These are phyloP conservation scores for Oropetium thomaeum DNA, from an alignment of 176 grass and related monocot species.

Conservation along the genomic window DNA sequence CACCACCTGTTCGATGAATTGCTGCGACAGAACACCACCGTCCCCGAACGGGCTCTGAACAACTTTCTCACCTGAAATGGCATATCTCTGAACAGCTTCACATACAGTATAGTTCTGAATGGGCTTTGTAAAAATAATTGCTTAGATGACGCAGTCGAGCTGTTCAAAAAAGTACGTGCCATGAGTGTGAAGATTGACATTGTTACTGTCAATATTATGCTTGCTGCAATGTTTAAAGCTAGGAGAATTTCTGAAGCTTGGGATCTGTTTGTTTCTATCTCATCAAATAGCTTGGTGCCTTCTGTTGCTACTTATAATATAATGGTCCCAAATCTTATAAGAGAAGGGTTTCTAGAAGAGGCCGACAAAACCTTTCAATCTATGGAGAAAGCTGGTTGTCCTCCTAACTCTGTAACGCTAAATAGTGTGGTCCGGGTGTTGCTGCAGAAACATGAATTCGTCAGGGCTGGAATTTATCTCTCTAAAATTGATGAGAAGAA, in stretches of 20 bases:
- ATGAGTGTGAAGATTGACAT: background rate
- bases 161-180: background rate
- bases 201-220: background rate
- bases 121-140: constrained; percentile 19
- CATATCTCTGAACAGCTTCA: background rate
- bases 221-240: background rate
- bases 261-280: background rate
- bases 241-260: background rate
- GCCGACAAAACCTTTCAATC: background rate
- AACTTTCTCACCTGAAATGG: background rate
- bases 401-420: background rate
- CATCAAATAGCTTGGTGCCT: background rate
- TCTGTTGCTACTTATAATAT: background rate
- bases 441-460: background rate
- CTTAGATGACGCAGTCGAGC: background rate
- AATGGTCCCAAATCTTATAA: constrained; percentile 5
- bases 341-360: constrained; percentile 11
- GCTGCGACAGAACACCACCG: background rate
- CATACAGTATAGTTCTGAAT: background rate
- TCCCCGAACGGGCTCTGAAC: background rate
- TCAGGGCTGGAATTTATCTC: background rate
- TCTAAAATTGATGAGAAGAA: background rate
- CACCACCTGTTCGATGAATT: constrained; percentile 22
- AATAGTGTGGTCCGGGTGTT: background rate
- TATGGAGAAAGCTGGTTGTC: background rate